Base-by-base conservation (phyloP, 2,329 filamentous ascomycete species). In the Aspergillus awamori region DNA sequence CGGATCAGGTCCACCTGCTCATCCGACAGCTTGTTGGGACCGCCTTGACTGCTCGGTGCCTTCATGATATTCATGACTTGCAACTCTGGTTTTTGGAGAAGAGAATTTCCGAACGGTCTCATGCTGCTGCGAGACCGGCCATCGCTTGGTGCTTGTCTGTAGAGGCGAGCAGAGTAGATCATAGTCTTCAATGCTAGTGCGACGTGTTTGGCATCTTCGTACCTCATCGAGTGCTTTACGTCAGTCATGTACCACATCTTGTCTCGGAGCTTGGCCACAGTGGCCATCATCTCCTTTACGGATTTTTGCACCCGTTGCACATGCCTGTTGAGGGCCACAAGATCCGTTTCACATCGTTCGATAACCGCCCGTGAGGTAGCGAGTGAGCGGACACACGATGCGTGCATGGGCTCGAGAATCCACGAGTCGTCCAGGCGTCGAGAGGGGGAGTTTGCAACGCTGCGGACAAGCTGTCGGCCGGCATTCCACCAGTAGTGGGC, bases 181-280 rank as follows among this genome's bases (percentile, higher is more conserved):
- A 99, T 98, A 7, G 90, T 92, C 76, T 95, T 96, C 53, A 99
- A 81, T 4, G 94, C 95, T 62, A 91, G 85, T 5, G 93, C 91
- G 51, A 98, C 89, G 65, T 94, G 92, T 61, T 89, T 89, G 41
- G 92, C 92, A 67, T 96, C 90, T 62, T 95, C 91, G 70, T 97
- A 98, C 8, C 88, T 87, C 53, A 88, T 90, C 4, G 95, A 97
- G 69, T 94, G 93, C 64, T 92, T 89, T 28, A 98, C 93, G 74
- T 97, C 93, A 1, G 91, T 94, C 62, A 95, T 91, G 74, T 96
- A 99, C 95, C 95, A 99, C 91, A 98, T 97, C 82, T 98, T 98
- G 74, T 97, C 91, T 45, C 95, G 87, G 41, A 97, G 83, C 22
- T 89, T 88, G 60, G 88, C 86, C 39, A 95, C 83, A 5, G 87